Evolutionary conservation across 1,139 yeast species (phyloP).

Genomic region (Yamadazyma kanchanaburiensis): DNA sequence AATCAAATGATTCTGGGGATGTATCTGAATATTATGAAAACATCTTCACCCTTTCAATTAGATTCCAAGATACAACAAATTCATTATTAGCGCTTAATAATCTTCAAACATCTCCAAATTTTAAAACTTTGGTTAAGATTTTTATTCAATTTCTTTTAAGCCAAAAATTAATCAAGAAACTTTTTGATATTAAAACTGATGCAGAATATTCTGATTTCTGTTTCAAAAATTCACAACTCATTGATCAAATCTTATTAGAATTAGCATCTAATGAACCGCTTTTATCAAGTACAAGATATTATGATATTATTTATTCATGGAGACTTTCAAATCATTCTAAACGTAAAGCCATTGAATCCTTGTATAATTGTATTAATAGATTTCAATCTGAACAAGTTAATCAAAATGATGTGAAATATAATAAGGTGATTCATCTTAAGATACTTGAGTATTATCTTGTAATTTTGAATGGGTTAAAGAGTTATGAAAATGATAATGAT

Average conservation of each 20-base stretch:
- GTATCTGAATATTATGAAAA: conserved; percentile 22
- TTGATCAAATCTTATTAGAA: conserved; percentile 39
- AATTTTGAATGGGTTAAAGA: conserved; percentile 47
- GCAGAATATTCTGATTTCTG: conserved; percentile 15
- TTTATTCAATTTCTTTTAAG: conserved; percentile 25
- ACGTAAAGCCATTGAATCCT: conserved; percentile 51
- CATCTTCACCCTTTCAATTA: conserved; percentile 29
- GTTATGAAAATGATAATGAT: conserved; percentile 45
- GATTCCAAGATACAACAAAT: conserved; percentile 21
- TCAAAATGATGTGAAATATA: conserved; percentile 18
- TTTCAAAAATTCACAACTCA: conserved; percentile 23
- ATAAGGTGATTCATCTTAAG: conserved; percentile 34
- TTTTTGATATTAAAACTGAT: conserved; percentile 17
- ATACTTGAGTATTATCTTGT: conserved; percentile 43
- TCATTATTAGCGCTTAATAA: conserved; percentile 23
- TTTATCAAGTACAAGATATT: conserved; percentile 41
- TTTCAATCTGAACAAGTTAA: conserved; percentile 22
- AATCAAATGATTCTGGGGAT: conserved; percentile 15
- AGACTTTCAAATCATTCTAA: conserved; percentile 31
- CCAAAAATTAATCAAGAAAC: conserved; percentile 15
- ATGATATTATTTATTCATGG: conserved; percentile 55
- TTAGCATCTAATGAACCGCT: conserved; percentile 34
- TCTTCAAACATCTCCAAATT: conserved; percentile 13
- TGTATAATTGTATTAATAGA: conserved; percentile 50
- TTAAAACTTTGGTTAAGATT: conserved; percentile 15